phyloP scores from a whole-genome alignment of 768 basidiomycete species.

The Solioccasus polychromus region DNA sequence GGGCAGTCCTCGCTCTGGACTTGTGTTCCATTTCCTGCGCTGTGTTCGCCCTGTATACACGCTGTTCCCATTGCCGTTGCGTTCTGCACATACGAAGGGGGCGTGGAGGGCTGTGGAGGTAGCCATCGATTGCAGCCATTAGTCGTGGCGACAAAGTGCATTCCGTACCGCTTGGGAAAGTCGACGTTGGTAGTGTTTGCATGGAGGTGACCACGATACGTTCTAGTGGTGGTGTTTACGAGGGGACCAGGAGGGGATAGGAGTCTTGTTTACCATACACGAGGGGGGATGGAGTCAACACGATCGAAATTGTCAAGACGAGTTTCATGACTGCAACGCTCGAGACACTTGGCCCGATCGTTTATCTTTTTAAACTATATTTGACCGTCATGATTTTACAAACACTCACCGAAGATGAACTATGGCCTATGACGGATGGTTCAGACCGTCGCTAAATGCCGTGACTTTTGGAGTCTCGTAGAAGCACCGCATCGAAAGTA shows the following conservation, averaged over 20 bases:
- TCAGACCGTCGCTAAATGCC: not conserved
- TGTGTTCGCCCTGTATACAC: constrained; percentile 6
- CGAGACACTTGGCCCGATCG: not conserved
- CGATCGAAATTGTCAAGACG: not conserved
- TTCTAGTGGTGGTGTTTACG: constrained; percentile 4
- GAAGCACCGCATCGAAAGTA: too few relatives aligned
- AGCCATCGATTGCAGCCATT: constrained; percentile 4
- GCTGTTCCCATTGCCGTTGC: constrained; percentile 1
- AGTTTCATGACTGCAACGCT: constrained; percentile 1
- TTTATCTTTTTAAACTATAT: not conserved
- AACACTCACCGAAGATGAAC: not conserved
- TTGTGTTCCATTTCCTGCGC: constrained; percentile 1
- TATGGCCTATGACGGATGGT: not conserved
- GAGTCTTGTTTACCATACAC: not conserved
- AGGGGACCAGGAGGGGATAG: not conserved
- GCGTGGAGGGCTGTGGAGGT: constrained; percentile 14
- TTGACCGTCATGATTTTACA: not conserved
- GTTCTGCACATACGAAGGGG: constrained; percentile 10
- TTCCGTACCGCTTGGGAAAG: constrained; percentile 2
- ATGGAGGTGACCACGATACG: constrained; percentile 3
- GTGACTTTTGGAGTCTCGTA: not conserved
- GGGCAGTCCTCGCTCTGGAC: not conserved
- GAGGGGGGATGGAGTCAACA: not conserved
- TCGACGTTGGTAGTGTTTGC: not conserved
- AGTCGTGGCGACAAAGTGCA: not conserved